A percentile compares a stretch with the other conserved stretches of the same genome.
Conservation (phyloP, 352 stramenopile species). For the Pythium aquatile region DNA sequence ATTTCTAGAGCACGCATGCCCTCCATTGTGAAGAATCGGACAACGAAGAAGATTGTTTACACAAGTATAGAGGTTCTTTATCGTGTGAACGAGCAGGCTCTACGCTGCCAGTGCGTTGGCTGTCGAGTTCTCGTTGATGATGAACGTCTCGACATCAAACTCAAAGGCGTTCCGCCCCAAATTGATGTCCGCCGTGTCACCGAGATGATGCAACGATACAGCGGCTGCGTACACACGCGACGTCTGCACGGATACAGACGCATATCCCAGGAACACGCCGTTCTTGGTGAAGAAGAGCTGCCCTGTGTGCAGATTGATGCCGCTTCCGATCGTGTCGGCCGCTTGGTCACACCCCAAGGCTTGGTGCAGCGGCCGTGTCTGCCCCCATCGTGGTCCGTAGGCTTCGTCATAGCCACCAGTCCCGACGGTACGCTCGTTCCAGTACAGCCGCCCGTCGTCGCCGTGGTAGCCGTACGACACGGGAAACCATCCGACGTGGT, state of each 20-base stretch:
- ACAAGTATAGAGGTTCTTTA: too few species aligned
- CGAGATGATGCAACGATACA: constrained; percentile 37
- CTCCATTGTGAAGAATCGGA: background rate
- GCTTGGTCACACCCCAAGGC: background rate
- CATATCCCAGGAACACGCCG: constrained; percentile 28
- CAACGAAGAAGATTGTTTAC: too few species aligned
- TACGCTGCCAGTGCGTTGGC: background rate
- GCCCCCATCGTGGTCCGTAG: constrained; percentile 27
- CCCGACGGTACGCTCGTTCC: constrained; percentile 22
- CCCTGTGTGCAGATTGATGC: constrained; percentile 16
- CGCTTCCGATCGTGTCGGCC: constrained; percentile 30
- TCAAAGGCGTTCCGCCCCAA: constrained; percentile 29
- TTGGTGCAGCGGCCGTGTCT: constrained; percentile 5
- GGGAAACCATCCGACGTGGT: constrained; percentile 38
- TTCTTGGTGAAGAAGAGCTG: constrained; percentile 42
- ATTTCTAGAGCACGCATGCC: constrained; percentile 35
- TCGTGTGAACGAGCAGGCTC: background rate
- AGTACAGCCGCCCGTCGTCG: constrained; percentile 35
- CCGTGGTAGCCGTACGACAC: constrained; percentile 43
- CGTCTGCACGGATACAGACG: constrained; percentile 8
- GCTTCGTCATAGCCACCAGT: constrained; percentile 14
- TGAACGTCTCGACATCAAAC: constrained; percentile 34
- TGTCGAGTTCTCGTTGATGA: background rate
- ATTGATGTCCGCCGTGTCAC: constrained; percentile 38
- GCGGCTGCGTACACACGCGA: constrained; percentile 24